Evolutionary conservation across 2,329 filamentous ascomycete genomes (phyloP).

Genomic region (Paraconiothyrium brasiliense): DNA sequence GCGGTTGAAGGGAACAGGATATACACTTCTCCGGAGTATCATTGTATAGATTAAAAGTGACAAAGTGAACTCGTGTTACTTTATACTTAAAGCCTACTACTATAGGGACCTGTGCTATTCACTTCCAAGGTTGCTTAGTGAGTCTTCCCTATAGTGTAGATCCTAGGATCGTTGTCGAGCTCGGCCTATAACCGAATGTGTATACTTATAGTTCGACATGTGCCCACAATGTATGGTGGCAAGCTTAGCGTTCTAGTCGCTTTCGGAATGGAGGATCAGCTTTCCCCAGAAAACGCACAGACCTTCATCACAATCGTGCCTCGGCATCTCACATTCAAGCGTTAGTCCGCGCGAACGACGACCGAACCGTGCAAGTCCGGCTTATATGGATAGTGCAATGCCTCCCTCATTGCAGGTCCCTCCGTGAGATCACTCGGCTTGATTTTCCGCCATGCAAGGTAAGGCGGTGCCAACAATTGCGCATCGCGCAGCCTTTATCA

Average conservation of each 20-base stretch:
- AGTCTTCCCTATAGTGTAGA: background rate
- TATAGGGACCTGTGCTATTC: too few relatives aligned
- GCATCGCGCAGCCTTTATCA: background rate
- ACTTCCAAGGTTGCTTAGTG: too few relatives aligned
- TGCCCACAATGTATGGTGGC: too few relatives aligned
- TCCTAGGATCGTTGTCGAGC: background rate
- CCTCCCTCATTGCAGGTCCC: background rate
- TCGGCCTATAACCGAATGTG: background rate
- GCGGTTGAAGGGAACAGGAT: too few relatives aligned
- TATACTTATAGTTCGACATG: too few relatives aligned
- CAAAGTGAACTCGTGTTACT: background rate
- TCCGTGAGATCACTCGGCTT: background rate
- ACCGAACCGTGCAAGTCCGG: slow-evolving; percentile 2
- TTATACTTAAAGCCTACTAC: background rate
- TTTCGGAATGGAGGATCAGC: background rate
- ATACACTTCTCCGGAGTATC: too few relatives aligned
- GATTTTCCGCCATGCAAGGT: slow-evolving; percentile 8
- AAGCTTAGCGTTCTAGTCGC: background rate
- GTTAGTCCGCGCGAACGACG: slow-evolving; percentile 4
- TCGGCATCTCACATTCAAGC: slow-evolving; percentile 9
- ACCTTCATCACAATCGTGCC: background rate
- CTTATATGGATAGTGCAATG: slow-evolving; percentile 2
- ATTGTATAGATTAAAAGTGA: background rate
- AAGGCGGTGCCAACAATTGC: background rate
- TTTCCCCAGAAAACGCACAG: slow-evolving; percentile 11